phyloP scores from a whole-genome alignment of 176 grass and related monocot genomes.

The Triticum urartu region DNA sequence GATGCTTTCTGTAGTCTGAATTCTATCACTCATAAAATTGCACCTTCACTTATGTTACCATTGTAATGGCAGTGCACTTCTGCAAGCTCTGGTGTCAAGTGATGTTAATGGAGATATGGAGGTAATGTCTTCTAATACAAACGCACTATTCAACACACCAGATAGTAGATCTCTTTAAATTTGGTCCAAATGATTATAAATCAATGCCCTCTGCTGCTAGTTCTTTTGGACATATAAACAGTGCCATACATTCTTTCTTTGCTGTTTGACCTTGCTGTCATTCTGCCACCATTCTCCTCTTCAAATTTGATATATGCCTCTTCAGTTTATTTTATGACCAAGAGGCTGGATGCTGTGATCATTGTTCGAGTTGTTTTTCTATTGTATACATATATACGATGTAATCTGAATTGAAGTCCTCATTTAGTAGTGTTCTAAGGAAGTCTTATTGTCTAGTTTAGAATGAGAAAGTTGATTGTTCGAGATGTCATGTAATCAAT shows the following conservation, averaged over 20 bases:
- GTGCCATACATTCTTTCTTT: background rate
- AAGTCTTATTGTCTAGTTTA: conserved; percentile 18
- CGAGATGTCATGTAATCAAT: background rate
- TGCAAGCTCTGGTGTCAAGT: conserved; percentile 79
- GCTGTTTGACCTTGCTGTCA: background rate
- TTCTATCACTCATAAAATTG: conserved; percentile 9
- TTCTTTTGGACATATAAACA: conserved; percentile 8
- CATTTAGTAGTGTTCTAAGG: conserved; percentile 2
- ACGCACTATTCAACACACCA: background rate
- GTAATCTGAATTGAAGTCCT: background rate
- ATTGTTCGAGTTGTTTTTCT: conserved; percentile 27
- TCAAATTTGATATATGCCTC: conserved; percentile 9
- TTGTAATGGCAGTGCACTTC: conserved; percentile 75
- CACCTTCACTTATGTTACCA: conserved; percentile 27
- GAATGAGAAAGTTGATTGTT: background rate
- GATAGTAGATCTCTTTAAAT: background rate
- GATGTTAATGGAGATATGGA: conserved; percentile 83
- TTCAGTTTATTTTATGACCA: background rate
- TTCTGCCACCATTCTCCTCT: background rate
- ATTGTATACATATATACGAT: background rate
- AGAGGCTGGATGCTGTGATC: background rate
- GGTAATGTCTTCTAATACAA: conserved; percentile 44
- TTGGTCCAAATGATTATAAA: conserved; percentile 12
- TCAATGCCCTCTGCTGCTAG: conserved; percentile 4
- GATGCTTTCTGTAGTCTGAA: conserved; percentile 9